Evolutionary conservation across 345 rosid genomes (phyloP).

Genomic region (Luvunga scandens): DNA sequence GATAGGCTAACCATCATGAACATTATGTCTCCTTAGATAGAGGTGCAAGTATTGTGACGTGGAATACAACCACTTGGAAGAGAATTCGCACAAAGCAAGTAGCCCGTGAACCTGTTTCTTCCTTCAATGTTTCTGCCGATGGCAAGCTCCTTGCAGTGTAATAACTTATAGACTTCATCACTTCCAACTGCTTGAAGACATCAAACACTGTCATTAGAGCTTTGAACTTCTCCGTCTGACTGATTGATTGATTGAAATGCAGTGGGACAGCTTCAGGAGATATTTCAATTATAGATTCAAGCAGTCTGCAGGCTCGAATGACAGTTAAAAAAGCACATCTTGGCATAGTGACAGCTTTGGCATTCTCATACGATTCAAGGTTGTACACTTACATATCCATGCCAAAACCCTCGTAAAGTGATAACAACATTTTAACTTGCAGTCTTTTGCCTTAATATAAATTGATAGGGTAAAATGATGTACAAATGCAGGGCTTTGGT

Average conservation of each 20-base stretch:
- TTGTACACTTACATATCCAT: slow-evolving; percentile 12
- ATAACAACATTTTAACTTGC: not conserved
- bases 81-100: slow-evolving; percentile 56
- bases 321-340: slow-evolving; percentile 72
- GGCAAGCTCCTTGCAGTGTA: slow-evolving; percentile 84
- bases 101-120: slow-evolving; percentile 48
- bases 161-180: slow-evolving; percentile 4
- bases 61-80: slow-evolving; percentile 68
- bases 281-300: slow-evolving; percentile 51
- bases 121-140: slow-evolving; percentile 78
- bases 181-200: slow-evolving; percentile 4
- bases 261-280: slow-evolving; percentile 81
- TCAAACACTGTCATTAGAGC: not conserved
- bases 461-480: slow-evolving; percentile 2
- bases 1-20: slow-evolving; percentile 1
- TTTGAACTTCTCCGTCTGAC: not conserved
- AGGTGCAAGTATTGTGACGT: slow-evolving; percentile 68
- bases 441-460: not conserved
- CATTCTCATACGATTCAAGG: slow-evolving; percentile 93
- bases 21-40: slow-evolving; percentile 35
- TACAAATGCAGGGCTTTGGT: slow-evolving; percentile 60
- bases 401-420: not conserved
- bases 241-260: slow-evolving; percentile 26
- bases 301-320: slow-evolving; percentile 40
- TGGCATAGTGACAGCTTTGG: slow-evolving; percentile 75